Conservation (phyloP, 805 yeast genomes). For the Candida dajiaensis region DNA sequence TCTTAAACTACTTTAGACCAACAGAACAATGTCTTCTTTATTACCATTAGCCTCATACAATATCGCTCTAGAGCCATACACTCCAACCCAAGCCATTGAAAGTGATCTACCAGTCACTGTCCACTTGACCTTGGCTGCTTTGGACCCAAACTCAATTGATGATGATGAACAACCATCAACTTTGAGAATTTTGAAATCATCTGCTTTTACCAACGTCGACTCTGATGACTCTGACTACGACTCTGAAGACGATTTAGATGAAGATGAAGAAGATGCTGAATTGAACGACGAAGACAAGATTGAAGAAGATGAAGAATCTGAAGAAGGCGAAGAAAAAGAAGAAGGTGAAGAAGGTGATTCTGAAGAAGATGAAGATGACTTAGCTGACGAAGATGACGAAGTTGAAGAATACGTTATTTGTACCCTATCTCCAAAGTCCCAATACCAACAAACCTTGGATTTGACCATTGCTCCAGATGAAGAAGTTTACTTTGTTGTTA, state of each 20-base stretch:
- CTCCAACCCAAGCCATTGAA: slow-evolving; percentile 82
- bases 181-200: slow-evolving; percentile 70
- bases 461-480: slow-evolving; percentile 89
- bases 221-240: slow-evolving; percentile 34
- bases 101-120: slow-evolving; percentile 85
- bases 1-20: neutral
- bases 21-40: slow-evolving; percentile 52
- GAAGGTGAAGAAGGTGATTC: slow-evolving; percentile 42
- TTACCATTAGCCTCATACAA: slow-evolving; percentile 84
- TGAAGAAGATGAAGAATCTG: slow-evolving; percentile 45
- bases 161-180: slow-evolving; percentile 82
- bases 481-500: slow-evolving; percentile 88
- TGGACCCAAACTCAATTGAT: slow-evolving; percentile 85
- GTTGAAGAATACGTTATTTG: slow-evolving; percentile 81
- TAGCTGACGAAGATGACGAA: slow-evolving; percentile 63
- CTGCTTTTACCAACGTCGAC: slow-evolving; percentile 45
- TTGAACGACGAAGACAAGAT: slow-evolving; percentile 32
- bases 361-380: slow-evolving; percentile 35
- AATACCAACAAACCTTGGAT: slow-evolving; percentile 87
- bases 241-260: slow-evolving; percentile 27
- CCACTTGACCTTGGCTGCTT: slow-evolving; percentile 90
- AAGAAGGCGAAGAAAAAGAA: slow-evolving; percentile 43
- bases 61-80: slow-evolving; percentile 79
- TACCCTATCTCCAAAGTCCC: slow-evolving; percentile 81
- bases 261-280: slow-evolving; percentile 28